Conservation (phyloP, 805 yeast species). For the Yarrowia sp. region DNA sequence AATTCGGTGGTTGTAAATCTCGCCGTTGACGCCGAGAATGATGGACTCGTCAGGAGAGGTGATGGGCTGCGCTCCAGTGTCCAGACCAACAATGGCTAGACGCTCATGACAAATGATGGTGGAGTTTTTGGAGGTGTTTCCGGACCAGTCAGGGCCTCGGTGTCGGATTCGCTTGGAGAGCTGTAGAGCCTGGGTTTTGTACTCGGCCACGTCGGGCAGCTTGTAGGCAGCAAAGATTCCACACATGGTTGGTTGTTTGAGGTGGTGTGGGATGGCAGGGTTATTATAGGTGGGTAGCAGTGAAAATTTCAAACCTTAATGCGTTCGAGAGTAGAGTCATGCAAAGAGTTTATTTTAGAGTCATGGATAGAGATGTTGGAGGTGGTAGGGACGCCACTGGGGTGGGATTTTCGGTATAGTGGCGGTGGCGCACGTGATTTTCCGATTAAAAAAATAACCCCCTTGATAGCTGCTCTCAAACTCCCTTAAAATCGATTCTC, state of each 20-base stretch:
- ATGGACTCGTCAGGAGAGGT: slow-evolving; percentile 71
- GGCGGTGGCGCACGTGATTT: neutral
- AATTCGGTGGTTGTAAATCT: slow-evolving; percentile 93
- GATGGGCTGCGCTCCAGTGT: slow-evolving; percentile 98
- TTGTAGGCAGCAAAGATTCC: slow-evolving; percentile 94
- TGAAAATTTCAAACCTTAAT: neutral
- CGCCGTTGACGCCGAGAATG: slow-evolving; percentile 90
- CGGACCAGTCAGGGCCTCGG: slow-evolving; percentile 99
- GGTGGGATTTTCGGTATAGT: neutral
- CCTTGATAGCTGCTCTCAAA: too few species aligned
- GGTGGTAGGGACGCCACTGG: too few species aligned
- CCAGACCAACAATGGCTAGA: slow-evolving; percentile 95
- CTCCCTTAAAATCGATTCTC: neutral
- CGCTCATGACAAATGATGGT: slow-evolving; percentile 93
- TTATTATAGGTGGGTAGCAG: neutral
- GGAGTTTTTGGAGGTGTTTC: slow-evolving; percentile 73
- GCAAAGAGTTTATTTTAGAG: too few species aligned
- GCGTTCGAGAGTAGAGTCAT: too few species aligned
- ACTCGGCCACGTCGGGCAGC: slow-evolving; percentile 73
- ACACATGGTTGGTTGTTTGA: slow-evolving; percentile 60
- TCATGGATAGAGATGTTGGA: too few species aligned
- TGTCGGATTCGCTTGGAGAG: slow-evolving; percentile 90
- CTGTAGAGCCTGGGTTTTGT: slow-evolving; percentile 85
- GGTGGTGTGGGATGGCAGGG: neutral
- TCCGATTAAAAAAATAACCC: too few species aligned